Base-by-base conservation (phyloP, 2,329 filamentous ascomycete genomes). In the Colletotrichum sp. region DNA sequence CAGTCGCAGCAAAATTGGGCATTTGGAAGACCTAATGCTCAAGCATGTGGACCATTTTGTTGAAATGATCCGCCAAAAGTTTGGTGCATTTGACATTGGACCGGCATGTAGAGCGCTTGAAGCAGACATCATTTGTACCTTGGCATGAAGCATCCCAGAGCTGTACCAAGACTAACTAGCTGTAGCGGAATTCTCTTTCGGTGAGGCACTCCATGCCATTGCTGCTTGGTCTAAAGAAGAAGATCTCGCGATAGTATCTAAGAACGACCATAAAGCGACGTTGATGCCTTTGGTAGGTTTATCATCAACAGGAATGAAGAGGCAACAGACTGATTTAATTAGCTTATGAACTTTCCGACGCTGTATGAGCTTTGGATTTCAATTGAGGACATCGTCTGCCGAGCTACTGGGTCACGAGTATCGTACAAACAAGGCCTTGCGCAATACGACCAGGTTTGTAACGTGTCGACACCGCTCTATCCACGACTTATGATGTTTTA, bases 211-310 rank as follows among this genome's bases (percentile, higher is more conserved):
- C 0, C 44, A 78, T 16, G 81, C 81, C 4, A 64, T 83, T 7
- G 39, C 69, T 34, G 67, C 75, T 52, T 82, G 82, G 82, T 75
- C 78, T 3, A 68, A 55, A 4, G 79, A 79, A 0, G 28, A 79
- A 28, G 70, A 80, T 0, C 28, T 83, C 1, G 72, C 77, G 1
- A 80, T 82, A 71, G 77, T 83, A 4, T 71, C 78, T 1, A 82
- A 79, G 34, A 83, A 83, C 16, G 81, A 83, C 36, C 71, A 80
- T 13, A 82, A 81, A 62, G 81, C 82, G 1, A 82, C 79, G 21
- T 78, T 78, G 72, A 82, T 83, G 78, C 80, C 81, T 3, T 55
- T 83, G 10, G 81, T 82, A 57, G 16, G 28, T 39, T 34, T 0
- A 52, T 28, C 16, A 28, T 21, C 28, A 32, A 13, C 32, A 21